Conservation (phyloP, 1,284 basidiomycete species). For the Puccinia sorghi region DNA sequence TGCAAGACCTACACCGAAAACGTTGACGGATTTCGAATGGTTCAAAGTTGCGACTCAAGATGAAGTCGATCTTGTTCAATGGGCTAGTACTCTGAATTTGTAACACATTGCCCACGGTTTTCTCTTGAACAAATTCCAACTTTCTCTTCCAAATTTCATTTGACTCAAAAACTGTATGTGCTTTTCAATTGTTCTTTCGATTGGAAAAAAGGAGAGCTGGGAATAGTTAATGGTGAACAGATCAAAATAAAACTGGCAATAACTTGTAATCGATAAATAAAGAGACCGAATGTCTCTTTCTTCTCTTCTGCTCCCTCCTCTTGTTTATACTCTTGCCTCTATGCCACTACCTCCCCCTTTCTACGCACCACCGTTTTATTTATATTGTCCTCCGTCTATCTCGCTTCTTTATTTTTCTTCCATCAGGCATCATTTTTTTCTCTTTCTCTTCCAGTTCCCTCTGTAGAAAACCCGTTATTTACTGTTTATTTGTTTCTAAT, state of each 20-base stretch:
- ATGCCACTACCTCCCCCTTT: background rate
- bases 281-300: background rate
- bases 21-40: constrained; percentile 54
- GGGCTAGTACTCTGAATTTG: constrained; percentile 53
- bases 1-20: constrained; percentile 50
- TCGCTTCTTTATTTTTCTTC: background rate
- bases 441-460: background rate
- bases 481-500: background rate
- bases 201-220: background rate
- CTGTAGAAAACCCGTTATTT: background rate
- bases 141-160: background rate
- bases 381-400: background rate
- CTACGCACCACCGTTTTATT: background rate
- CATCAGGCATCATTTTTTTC: background rate
- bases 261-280: constrained; percentile 11
- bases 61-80: constrained; percentile 55
- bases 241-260: background rate
- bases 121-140: background rate
- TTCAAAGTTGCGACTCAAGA: constrained; percentile 51
- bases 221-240: background rate
- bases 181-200: constrained; percentile 1
- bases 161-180: constrained; percentile 4
- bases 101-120: background rate
- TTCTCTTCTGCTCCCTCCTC: constrained; percentile 7
- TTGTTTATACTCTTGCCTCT: background rate